Evolutionary conservation across 805 yeast genomes (phyloP).

Genomic region (Teunomyces stri): DNA sequence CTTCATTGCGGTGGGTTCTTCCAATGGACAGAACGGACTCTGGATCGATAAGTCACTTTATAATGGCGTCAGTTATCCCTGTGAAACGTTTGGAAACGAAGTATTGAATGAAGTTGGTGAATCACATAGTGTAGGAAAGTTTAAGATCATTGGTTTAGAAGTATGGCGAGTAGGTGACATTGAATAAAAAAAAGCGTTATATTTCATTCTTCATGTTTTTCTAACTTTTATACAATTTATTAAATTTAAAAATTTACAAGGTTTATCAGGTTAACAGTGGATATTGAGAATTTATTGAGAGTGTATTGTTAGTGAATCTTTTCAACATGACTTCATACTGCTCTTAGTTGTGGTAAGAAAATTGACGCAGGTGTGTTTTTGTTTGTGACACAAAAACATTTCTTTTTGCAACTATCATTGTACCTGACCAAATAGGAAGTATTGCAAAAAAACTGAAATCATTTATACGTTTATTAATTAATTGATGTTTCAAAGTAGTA

Average conservation of each 20-base stretch:
- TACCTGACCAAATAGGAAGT: neutral
- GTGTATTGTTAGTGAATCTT: no score
- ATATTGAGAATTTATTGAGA: no score
- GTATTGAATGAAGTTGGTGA: conserved; percentile 42
- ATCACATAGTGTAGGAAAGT: conserved; percentile 50
- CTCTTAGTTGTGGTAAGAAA: neutral
- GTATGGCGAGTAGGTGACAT: conserved; percentile 72
- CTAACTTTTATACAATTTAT: neutral
- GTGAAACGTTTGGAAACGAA: conserved; percentile 89
- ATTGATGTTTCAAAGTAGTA: neutral
- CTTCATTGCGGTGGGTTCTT: conserved; percentile 84
- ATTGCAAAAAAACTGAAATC: conserved; percentile 1
- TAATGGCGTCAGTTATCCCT: conserved; percentile 74
- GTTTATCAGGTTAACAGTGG: no score
- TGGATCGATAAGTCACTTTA: conserved; percentile 77
- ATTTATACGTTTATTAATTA: neutral
- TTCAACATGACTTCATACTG: no score
- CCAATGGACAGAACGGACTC: conserved; percentile 88
- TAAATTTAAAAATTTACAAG: no score
- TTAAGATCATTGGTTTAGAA: conserved; percentile 74
- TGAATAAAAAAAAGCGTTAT: conserved; percentile 4
- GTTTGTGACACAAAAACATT: neutral
- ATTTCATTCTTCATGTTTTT: neutral
- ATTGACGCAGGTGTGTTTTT: neutral
- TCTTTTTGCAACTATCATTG: conserved; percentile 2